Evolutionary conservation across 2,329 filamentous ascomycete species (phyloP).

Genomic region (Fusarium mundagurra): DNA sequence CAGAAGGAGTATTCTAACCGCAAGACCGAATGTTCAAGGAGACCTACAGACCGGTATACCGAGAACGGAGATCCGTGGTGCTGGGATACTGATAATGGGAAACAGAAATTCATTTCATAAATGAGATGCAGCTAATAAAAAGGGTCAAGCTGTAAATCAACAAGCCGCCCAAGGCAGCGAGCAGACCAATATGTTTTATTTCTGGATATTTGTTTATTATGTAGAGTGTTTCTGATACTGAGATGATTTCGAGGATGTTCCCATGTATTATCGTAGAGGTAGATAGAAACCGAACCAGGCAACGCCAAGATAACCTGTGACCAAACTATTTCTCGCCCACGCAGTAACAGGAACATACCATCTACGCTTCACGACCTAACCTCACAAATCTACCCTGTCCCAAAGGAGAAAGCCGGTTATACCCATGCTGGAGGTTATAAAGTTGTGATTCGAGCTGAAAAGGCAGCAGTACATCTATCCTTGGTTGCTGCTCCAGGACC

Average conservation of each 20-base stretch:
- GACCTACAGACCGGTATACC: no score
- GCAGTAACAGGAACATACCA: background rate
- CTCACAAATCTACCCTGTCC: background rate
- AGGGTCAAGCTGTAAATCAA: no score
- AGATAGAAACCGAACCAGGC: background rate
- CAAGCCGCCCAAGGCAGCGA: no score
- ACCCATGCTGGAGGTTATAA: rapidly evolving
- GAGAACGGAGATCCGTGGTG: rapidly evolving
- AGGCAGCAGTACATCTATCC: background rate
- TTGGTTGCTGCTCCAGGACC: rapidly evolving
- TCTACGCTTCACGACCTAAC: background rate
- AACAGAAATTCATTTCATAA: rapidly evolving
- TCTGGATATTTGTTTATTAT: background rate
- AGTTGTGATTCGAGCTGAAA: background rate
- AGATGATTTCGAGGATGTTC: background rate
- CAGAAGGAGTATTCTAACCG: no score
- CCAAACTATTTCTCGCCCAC: background rate
- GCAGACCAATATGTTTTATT: background rate
- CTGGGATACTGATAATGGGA: no score
- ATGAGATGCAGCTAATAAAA: no score
- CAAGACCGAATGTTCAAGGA: no score
- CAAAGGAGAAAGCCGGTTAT: background rate
- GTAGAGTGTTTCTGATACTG: background rate
- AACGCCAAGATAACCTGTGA: background rate
- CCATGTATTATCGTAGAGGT: rapidly evolving